Evolutionary conservation across 345 rosid genomes (phyloP).

Genomic region (Excoecaria agallocha): DNA sequence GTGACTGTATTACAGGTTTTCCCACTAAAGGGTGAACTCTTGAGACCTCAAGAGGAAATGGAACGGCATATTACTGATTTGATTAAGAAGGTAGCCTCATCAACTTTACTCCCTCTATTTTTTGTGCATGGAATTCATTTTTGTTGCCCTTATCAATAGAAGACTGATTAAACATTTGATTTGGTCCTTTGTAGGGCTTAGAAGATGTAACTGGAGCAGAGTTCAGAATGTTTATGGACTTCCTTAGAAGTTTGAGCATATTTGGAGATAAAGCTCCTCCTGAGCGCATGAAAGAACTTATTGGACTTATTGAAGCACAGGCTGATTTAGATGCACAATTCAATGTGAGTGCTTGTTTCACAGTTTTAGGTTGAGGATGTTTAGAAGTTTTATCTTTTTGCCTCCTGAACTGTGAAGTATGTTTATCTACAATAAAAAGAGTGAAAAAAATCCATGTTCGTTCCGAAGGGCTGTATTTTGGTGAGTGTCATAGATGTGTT

Average conservation of each 20-base stretch:
- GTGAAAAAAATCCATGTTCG: not conserved
- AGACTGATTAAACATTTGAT: conserved; percentile 16
- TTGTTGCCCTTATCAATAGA: not conserved
- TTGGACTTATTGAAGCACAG: conserved; percentile 86
- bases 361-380: not conserved
- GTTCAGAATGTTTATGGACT: conserved; percentile 98
- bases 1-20: conserved; percentile 55
- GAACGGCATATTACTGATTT: conserved; percentile 89
- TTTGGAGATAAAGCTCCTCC: conserved; percentile 94
- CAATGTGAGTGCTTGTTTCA: conserved; percentile 50
- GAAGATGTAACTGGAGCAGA: conserved; percentile 97
- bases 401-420: not conserved
- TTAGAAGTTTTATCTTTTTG: not conserved
- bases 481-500: not conserved
- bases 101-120: not conserved
- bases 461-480: not conserved
- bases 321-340: conserved; percentile 93
- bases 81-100: conserved; percentile 64
- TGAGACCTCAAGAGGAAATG: conserved; percentile 96
- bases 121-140: conserved; percentile 1
- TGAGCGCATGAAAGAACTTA: conserved; percentile 92
- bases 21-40: conserved; percentile 81
- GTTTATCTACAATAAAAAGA: not conserved
- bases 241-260: conserved; percentile 76
- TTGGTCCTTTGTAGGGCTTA: conserved; percentile 57